A percentile compares a stretch with the other conserved stretches of the same genome.
phyloP scores from a whole-genome alignment of 2,329 filamentous ascomycete species.

The Xylariaceae sp. region DNA sequence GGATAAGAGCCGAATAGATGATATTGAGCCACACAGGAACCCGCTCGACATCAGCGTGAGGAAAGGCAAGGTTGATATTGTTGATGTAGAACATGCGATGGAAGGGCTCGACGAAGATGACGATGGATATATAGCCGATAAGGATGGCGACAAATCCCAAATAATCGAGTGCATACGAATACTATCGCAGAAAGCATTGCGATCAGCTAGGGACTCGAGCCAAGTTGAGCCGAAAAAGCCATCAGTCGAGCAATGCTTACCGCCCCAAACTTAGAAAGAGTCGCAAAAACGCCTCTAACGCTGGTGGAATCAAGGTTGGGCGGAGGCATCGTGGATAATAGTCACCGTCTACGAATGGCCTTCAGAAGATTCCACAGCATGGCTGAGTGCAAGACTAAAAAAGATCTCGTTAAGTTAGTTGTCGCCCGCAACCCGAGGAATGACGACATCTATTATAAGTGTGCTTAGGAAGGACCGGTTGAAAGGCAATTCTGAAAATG shows the following conservation, averaged over 20 bases:
- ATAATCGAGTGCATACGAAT: slow-evolving; percentile 85
- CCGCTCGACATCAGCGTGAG: slow-evolving; percentile 76
- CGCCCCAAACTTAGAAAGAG: slow-evolving; percentile 43
- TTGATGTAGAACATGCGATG: slow-evolving; percentile 91
- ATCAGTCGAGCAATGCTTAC: slow-evolving; percentile 29
- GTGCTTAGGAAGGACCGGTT: too few relatives aligned
- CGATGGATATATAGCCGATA: slow-evolving; percentile 59
- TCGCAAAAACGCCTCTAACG: slow-evolving; percentile 26
- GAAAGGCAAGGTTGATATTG: slow-evolving; percentile 77
- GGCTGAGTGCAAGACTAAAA: background rate
- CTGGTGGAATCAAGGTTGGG: slow-evolving; percentile 19
- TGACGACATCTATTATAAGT: background rate
- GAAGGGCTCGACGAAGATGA: slow-evolving; percentile 72
- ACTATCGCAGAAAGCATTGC: slow-evolving; percentile 40
- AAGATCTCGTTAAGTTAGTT: background rate
- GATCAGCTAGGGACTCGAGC: slow-evolving; percentile 8
- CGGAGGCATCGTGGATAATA: slow-evolving; percentile 41
- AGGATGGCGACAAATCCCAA: slow-evolving; percentile 69
- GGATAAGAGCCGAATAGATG: slow-evolving; percentile 69
- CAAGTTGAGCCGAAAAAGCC: background rate
- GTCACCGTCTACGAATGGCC: slow-evolving; percentile 39
- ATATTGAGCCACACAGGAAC: slow-evolving; percentile 78
- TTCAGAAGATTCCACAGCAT: slow-evolving; percentile 38
- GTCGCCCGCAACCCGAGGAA: background rate
- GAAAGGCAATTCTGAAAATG: too few relatives aligned